Evolutionary conservation across 495 filamentous ascomycete genomes (phyloP).

Genomic region (Xylaria palmicola): DNA sequence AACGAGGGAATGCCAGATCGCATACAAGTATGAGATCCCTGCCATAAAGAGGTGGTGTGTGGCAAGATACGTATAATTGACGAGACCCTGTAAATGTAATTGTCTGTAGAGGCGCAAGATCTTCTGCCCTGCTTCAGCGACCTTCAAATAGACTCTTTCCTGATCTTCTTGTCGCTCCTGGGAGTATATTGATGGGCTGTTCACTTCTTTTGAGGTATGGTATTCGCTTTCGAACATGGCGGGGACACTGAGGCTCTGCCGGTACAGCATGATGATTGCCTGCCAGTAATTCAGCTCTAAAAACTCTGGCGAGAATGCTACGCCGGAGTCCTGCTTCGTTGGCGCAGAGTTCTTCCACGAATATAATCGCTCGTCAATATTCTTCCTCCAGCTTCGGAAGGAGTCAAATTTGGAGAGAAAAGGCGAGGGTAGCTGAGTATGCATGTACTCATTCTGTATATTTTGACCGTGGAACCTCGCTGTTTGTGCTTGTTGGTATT

Average conservation of each 20-base stretch:
- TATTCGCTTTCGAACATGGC: constrained; percentile 77
- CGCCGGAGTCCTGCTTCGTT: constrained; percentile 72
- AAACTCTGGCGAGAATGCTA: constrained; percentile 82
- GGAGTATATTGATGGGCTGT: constrained; percentile 45
- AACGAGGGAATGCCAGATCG: constrained; percentile 91
- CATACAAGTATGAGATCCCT: constrained; percentile 93
- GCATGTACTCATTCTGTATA: constrained; percentile 66
- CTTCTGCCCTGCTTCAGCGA: constrained; percentile 91
- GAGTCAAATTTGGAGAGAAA: constrained; percentile 82
- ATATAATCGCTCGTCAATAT: constrained; percentile 78
- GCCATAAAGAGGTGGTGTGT: constrained; percentile 98
- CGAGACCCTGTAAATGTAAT: constrained; percentile 80
- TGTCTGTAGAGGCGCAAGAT: constrained; percentile 88
- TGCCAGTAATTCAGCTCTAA: constrained; percentile 97
- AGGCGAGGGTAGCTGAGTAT: constrained; percentile 75
- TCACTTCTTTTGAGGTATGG: constrained; percentile 59
- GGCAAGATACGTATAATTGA: constrained; percentile 96
- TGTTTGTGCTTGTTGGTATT: constrained; percentile 77
- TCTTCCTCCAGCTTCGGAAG: constrained; percentile 83
- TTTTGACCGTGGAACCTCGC: constrained; percentile 58
- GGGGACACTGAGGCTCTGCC: constrained; percentile 87
- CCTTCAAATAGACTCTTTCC: constrained; percentile 86
- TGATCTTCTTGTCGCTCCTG: constrained; percentile 74
- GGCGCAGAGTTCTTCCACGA: constrained; percentile 88
- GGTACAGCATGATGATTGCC: constrained; percentile 93